These are phyloP conservation scores for Alternaria brassicae DNA, from an alignment of 2,329 filamentous ascomycete species.

Conservation along the genomic window DNA sequence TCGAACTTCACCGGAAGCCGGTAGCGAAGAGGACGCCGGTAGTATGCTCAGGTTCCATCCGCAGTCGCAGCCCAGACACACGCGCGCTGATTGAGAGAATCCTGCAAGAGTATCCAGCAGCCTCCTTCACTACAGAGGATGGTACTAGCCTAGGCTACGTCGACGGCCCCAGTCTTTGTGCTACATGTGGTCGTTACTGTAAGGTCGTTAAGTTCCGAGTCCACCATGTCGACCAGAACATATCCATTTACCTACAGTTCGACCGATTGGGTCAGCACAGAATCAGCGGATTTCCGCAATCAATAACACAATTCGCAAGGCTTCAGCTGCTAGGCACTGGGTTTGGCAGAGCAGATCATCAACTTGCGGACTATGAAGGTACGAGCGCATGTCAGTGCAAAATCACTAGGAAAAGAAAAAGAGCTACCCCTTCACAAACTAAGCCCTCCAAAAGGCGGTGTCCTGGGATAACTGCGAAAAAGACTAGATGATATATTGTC, in stretches of 20 bases:
- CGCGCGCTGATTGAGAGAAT: constrained; percentile 15
- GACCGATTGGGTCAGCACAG: constrained; percentile 4
- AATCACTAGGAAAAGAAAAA: constrained; percentile 17
- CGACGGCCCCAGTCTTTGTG: constrained; percentile 5
- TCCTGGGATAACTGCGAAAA: background rate
- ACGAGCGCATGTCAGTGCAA: constrained; percentile 8
- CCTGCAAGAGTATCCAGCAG: constrained; percentile 16
- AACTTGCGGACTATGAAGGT: constrained; percentile 1
- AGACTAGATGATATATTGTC: background rate
- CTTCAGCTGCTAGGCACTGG: constrained; percentile 16
- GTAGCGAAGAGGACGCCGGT: background rate
- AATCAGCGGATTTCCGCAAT: constrained; percentile 25
- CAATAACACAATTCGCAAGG: constrained; percentile 10
- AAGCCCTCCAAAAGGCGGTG: constrained; percentile 9
- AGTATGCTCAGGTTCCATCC: constrained; percentile 15
- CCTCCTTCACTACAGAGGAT: constrained; percentile 15
- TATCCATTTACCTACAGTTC: constrained; percentile 18
- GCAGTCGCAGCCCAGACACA: constrained; percentile 14
- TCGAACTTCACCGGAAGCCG: constrained; percentile 14
- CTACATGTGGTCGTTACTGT: constrained; percentile 8
- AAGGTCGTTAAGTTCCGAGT: constrained; percentile 13
- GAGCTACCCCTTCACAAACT: background rate
- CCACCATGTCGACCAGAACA: constrained; percentile 9
- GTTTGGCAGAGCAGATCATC: constrained; percentile 20
- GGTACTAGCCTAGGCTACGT: constrained; percentile 8